These are phyloP conservation scores for Piper longum DNA, from an alignment of 164 flowering plant genomes.

Conservation along the genomic window DNA sequence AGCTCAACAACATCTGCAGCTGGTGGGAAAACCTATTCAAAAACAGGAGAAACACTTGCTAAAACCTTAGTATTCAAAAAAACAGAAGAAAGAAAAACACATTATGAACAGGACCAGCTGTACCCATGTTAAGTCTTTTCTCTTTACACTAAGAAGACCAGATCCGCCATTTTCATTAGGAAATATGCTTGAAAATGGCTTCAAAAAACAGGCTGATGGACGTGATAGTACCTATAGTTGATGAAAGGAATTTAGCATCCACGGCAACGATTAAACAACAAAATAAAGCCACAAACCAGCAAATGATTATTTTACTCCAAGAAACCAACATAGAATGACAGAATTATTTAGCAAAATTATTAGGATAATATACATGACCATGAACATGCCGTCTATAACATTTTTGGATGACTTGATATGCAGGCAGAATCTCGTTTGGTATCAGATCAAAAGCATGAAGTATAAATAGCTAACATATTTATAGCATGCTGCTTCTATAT, in stretches of 20 bases:
- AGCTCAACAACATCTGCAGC: constrained; percentile 86
- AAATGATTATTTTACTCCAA: too few species aligned
- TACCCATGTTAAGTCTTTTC: constrained; percentile 81
- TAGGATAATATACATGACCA: neutral
- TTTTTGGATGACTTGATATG: neutral
- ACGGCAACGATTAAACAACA: too few species aligned
- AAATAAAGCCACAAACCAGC: too few species aligned
- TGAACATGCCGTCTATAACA: neutral
- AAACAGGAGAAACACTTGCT: neutral
- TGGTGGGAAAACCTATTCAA: constrained; percentile 65
- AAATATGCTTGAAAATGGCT: constrained; percentile 42
- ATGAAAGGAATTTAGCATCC: neutral
- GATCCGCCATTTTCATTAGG: constrained; percentile 38
- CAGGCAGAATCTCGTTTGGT: neutral
- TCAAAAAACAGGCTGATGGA: constrained; percentile 64
- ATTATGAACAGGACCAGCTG: neutral
- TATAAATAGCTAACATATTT: neutral
- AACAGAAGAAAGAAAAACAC: constrained; percentile 9
- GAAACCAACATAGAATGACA: too few species aligned
- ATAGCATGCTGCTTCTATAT: neutral
- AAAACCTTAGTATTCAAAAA: neutral
- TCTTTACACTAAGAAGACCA: constrained; percentile 61
- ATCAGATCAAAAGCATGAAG: neutral
- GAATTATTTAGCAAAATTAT: neutral
- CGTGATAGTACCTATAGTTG: constrained; percentile 46